Evolutionary conservation across 345 rosid species (phyloP), one percentile per base, ranked within the genome.

Genomic region (Populus euphratica): DNA sequence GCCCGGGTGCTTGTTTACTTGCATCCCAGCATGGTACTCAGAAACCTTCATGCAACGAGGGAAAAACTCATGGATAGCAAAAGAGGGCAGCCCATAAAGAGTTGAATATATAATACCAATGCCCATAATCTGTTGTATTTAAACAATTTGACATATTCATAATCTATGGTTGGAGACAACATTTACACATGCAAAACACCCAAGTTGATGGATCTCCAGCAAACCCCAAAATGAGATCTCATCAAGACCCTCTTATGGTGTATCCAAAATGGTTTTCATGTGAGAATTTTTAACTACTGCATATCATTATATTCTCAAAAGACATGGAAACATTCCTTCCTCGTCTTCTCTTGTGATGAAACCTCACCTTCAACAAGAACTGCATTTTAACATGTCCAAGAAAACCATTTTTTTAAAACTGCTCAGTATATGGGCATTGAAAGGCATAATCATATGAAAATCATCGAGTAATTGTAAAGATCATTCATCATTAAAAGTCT

Each of bases 351-450:
- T 90, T 92, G 87, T 93, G 93, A 83, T 89, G 86, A 82, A 89
- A 90, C 83, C 90, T 84, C 78, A 91, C 90, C 88, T 88, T 91
- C 90, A 89, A 73, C 83, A 89, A 71, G 78, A 85, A 91, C 80
- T 91, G 93, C 91, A 91, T 78, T 89, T 93, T 95, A 75, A 92
- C 92, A 97, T 92, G 89, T 72, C 74, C 80, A 80, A 76, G 31
- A 75, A 17, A 71, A 43, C 27, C 61, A 75, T 5, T 72, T 47
- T 23, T 39, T 74, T 73, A n/a, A n/a, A n/a, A 82, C 2, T 17
- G 9, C 8, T 39, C 35, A 14, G 13, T 21, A 14, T 4, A 47
- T 41, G 5, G 5, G n/a, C n/a, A n/a, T n/a, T n/a, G 7, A 36
- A 73, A 13, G 52, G 27, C 14, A 56, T 31, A 73, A 79, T 29